Evolutionary conservation across 345 rosid species (phyloP).

Genomic region (Arabidopsis suecica): DNA sequence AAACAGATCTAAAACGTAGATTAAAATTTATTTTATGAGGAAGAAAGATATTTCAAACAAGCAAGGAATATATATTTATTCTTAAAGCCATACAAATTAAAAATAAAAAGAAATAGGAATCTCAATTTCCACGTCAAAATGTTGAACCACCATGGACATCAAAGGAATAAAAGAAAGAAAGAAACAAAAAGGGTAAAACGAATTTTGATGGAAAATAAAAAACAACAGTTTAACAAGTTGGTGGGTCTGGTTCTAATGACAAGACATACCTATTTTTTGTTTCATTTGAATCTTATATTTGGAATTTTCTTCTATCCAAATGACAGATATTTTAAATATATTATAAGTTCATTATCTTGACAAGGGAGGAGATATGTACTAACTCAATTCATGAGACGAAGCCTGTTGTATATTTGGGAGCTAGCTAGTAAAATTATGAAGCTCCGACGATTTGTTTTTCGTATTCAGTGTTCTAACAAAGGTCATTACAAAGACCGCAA

Average conservation of each 20-base stretch:
- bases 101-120: constrained; percentile 39
- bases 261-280: constrained; percentile 42
- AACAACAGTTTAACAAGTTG: constrained; percentile 32
- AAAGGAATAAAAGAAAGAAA: constrained; percentile 38
- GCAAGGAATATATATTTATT: constrained; percentile 38
- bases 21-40: constrained; percentile 1
- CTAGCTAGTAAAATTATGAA: constrained; percentile 1
- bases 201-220: constrained; percentile 23
- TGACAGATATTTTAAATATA: not conserved
- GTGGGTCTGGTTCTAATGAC: constrained; percentile 47
- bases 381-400: constrained; percentile 18
- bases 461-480: not conserved
- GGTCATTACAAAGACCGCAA: not conserved
- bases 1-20: constrained; percentile 16
- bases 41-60: constrained; percentile 38
- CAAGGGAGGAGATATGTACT: not conserved
- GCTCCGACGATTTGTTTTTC: constrained; percentile 4
- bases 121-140: constrained; percentile 49
- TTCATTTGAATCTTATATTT: constrained; percentile 41
- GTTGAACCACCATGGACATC: constrained; percentile 40
- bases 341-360: not conserved
- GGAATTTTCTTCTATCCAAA: constrained; percentile 19
- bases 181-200: constrained; percentile 39
- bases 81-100: constrained; percentile 35
- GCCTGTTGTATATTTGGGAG: not conserved